Conservation (phyloP, 2,329 filamentous ascomycete species). For the Exophiala alcalophila region DNA sequence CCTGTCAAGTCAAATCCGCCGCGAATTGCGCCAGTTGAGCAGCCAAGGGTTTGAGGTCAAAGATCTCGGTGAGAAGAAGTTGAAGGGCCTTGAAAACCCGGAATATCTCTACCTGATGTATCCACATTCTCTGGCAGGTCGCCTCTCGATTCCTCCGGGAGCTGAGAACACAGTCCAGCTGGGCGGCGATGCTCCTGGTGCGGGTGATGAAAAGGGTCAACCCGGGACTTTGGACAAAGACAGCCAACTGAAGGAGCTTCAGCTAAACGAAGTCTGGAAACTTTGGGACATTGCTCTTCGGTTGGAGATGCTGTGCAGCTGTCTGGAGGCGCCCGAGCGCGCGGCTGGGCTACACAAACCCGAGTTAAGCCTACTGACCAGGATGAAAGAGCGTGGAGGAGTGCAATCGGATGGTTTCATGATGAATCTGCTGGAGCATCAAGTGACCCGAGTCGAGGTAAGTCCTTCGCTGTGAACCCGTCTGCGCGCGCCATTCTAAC, state of each 20-base stretch:
- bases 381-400: slow-evolving; percentile 67
- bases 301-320: slow-evolving; percentile 88
- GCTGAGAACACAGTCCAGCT: slow-evolving; percentile 28
- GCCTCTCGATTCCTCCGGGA: slow-evolving; percentile 45
- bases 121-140: slow-evolving; percentile 79
- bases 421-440: slow-evolving; percentile 87
- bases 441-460: slow-evolving; percentile 94
- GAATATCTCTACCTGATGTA: slow-evolving; percentile 96
- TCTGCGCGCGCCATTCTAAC: slow-evolving; percentile 32
- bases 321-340: slow-evolving; percentile 64
- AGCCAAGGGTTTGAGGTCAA: slow-evolving; percentile 96
- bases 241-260: slow-evolving; percentile 65
- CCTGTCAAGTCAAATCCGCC: slow-evolving; percentile 72
- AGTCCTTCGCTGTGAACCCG: slow-evolving; percentile 37
- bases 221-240: slow-evolving; percentile 62
- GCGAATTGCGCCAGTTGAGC: slow-evolving; percentile 80
- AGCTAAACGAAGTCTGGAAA: slow-evolving; percentile 81
- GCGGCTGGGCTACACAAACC: slow-evolving; percentile 67
- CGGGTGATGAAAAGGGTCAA: slow-evolving; percentile 35
- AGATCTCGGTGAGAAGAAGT: slow-evolving; percentile 88
- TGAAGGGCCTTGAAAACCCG: slow-evolving; percentile 96
- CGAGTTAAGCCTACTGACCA: slow-evolving; percentile 77
- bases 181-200: slow-evolving; percentile 41
- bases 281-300: slow-evolving; percentile 86
- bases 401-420: slow-evolving; percentile 87